Evolutionary conservation across 441 rosid species (phyloP), one percentile per base, ranked within the genome.

Genomic region (Adansonia grandidieri): DNA sequence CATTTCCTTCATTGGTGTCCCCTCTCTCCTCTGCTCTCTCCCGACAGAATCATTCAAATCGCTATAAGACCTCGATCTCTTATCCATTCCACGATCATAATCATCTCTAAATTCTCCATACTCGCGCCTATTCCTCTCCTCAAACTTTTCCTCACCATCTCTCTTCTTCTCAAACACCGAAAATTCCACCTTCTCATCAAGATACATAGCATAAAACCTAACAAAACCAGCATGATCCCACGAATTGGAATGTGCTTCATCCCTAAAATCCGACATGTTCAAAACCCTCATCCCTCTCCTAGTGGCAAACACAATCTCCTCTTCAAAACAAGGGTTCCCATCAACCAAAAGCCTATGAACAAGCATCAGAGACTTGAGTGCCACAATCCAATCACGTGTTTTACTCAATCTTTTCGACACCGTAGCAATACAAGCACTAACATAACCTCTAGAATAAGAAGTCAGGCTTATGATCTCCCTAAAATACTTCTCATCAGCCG

Each of bases 371-470:
- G 86, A 73, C 78, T 86, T 86, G 11, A 87, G 76, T 1, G 88
- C 89, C 44, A 85, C 89, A 17, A 87, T 83, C 89, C 89, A 87
- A 74, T 87, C 89, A 9, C 64, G 87, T 0, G 89, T 87, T 74
- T 82, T 87, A 51, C 83, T 77, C 78, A 85, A 22, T 40, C 89
- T 78, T 72, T 80, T 87, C 4, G 89, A 81, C 24, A 85, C 78
- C 19, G 87, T 71, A 4, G 81, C 82, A 0, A 85, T 40, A 62
- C 88, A 85, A 6, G 89, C 87, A 42, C 54, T 54, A 6, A 85
- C 79, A 58, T 85, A 87, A 1, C 82, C 85, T 6, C 85, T 65
- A 51, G 88, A 83, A 68, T 63, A 81, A 2, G 84, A 61, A 0
- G 78, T 80, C 60, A 78, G 45, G 42, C 58, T 82, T 1, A 85